Percentiles rank a stretch among this genome's conserved stretches.
phyloP scores from a whole-genome alignment of 768 basidiomycete genomes.

The Pisolithus marmoratus region DNA sequence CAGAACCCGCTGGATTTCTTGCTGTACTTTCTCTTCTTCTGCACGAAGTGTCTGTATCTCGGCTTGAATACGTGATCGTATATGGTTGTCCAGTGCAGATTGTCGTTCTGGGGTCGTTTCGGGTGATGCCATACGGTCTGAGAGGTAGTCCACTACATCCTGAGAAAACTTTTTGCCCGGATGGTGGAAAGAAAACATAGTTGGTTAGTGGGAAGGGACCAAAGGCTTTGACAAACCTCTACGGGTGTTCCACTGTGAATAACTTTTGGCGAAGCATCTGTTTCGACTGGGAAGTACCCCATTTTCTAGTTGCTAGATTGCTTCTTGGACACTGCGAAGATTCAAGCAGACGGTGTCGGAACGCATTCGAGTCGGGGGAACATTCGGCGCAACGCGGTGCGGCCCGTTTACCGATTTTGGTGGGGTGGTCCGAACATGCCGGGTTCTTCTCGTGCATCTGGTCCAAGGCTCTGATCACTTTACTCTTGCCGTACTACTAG shows the following conservation, averaged over 20 bases:
- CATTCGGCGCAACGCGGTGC: too few relatives aligned
- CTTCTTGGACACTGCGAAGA: too few relatives aligned
- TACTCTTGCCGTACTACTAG: constrained; percentile 94
- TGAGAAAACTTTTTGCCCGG: constrained; percentile 60
- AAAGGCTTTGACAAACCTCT: constrained; percentile 34
- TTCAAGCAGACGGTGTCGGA: too few relatives aligned
- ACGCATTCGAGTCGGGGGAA: background rate
- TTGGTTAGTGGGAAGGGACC: background rate
- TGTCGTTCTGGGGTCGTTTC: constrained; percentile 65
- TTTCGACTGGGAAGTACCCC: constrained; percentile 71
- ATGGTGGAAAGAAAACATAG: background rate
- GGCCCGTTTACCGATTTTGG: too few relatives aligned
- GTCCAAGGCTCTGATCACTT: too few relatives aligned
- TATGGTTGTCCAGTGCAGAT: constrained; percentile 63
- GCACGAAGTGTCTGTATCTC: constrained; percentile 61
- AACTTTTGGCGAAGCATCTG: constrained; percentile 50
- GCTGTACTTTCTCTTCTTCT: constrained; percentile 64
- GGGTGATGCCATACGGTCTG: constrained; percentile 55
- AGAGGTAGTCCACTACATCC: constrained; percentile 74
- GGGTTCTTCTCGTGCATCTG: too few relatives aligned
- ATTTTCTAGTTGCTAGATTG: constrained; percentile 17
- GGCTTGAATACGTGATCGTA: constrained; percentile 63
- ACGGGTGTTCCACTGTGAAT: constrained; percentile 50
- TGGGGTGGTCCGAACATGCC: too few relatives aligned
- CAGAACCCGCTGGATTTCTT: constrained; percentile 70